Evolutionary conservation across 2,329 filamentous ascomycete genomes (phyloP), one percentile per base, ranked within the genome.

Genomic region (Trichoderma polysporum): DNA sequence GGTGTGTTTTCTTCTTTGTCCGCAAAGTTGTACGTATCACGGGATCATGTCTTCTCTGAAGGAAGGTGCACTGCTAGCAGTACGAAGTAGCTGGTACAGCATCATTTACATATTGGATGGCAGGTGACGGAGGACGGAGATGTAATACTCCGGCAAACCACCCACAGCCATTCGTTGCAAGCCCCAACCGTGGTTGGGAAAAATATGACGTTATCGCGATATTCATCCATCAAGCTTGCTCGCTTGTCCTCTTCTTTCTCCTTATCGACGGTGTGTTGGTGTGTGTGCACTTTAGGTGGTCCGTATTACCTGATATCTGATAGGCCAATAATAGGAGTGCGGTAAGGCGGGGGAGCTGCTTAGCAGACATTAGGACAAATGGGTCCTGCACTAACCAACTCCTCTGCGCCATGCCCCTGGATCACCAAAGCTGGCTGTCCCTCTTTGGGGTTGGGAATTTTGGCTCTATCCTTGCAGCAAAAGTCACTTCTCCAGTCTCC

Each of bases 331-430:
- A 10, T 19, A 19, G 41, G 41, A 19, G 49, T 29, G 45, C 49
- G 58, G 19, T 31, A 27, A 56, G 29, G 60, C 27, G 49, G 49
- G 49, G 58, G 58, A 47, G 53, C 53, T 39, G 33, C 31, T 57
- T 39, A 52, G 35, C 33, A 7, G 33, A 8, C 22, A 2, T 25
- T 5, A 29, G 56, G 37, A 50, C 45, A 35, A 47, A 25, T 37
- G 37, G 47, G 58, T 10, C 47, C 27, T 49, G 58, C 33, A 29
- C 58, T 39, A 61, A 37, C 45, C 35, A 47, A 9, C 49, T 64
- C 35, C 13, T 63, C 50, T 65, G 49, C 49, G 35, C 59, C 61
- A 56, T 57, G 35, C 61, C 61, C 61, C 61, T 65, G 61, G 52
- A 57, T 56, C 61, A 31, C 41, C 37, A 22, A 49, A 45, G 37